Evolutionary conservation across 352 stramenopile species (phyloP).

Genomic region (Globisporangium ultimum): DNA sequence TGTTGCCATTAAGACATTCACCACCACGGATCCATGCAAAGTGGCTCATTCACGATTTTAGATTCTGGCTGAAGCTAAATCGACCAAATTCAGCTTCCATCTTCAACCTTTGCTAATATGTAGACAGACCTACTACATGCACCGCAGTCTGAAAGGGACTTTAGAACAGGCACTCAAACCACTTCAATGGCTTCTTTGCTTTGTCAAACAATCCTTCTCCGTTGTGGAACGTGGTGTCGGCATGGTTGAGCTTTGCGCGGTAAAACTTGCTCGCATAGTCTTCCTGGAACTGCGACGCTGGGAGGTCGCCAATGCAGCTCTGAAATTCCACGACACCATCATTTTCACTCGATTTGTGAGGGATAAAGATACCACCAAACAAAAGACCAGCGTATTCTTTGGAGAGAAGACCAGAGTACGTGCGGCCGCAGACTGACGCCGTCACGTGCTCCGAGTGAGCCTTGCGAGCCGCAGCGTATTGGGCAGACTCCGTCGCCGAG

Average conservation of each 20-base stretch:
- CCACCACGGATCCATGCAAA: no score
- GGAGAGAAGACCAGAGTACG: no score
- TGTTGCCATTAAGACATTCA: no score
- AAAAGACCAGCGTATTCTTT: no score
- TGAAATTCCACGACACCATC: slow-evolving; percentile 22
- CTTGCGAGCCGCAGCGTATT: slow-evolving; percentile 28
- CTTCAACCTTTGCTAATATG: no score
- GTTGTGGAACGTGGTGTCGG: slow-evolving; percentile 36
- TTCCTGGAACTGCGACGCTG: slow-evolving; percentile 25
- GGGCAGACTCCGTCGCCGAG: slow-evolving; percentile 17
- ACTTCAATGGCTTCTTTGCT: slow-evolving; percentile 12
- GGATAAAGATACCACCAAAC: no score
- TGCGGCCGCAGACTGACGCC: slow-evolving; percentile 17
- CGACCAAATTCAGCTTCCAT: no score
- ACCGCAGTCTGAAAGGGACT: no score
- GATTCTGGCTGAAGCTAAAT: no score
- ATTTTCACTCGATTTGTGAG: no score
- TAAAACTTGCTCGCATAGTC: slow-evolving; percentile 33
- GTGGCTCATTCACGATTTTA: no score
- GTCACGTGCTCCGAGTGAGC: slow-evolving; percentile 28
- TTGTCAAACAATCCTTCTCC: slow-evolving; percentile 27
- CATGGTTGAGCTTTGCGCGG: slow-evolving; percentile 40
- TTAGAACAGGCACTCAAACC: slow-evolving; percentile 35
- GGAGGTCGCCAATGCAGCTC: slow-evolving; percentile 31
- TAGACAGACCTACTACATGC: no score